Evolutionary conservation across 2,329 filamentous ascomycete species (phyloP), one percentile per base, ranked within the genome.

Genomic region (Exophiala spinifera): DNA sequence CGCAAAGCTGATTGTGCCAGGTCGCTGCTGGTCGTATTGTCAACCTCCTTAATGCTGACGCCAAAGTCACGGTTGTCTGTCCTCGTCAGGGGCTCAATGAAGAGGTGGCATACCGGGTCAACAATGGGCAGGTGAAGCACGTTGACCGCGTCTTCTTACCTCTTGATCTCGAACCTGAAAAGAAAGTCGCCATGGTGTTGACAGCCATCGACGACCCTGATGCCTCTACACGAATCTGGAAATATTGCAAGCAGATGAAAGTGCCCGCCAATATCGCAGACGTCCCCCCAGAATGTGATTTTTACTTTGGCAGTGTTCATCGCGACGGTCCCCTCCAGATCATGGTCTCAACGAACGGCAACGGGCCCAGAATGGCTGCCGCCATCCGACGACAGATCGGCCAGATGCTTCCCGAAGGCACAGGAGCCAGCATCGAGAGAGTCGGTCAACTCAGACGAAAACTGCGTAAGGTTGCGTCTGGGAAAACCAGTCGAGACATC

Each of bases 271-370:
- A 99, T 72, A 96, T 99, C 62, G 94, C 94, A 63, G 94, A 99
- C 69, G 94, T 99, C 3, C 94, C 94, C 0, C 82, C 90, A 0
- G 94, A 99, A 71, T 99, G 94, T 72, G 94, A 99, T 68, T 99
- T 99, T 69, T 99, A 96, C 78, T 99, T 99, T 74, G 94, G 94
- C 59, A 94, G 88, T 69, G 86, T 96, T 36, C 89, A 99, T 73
- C 86, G 94, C 47, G 94, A 99, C 70, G 94, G 94, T 0, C 94
- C 94, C 4, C 74, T 99, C 57, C 94, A 99, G 76, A 87, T 99
- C 66, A 99, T 99, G 94, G 92, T 99, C 64, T 95, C 89, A 75
- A 99, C 94, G 33, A 99, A 97, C 70, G 94, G 94, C 49, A 96
- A 96, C 69, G 94, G 94, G 0, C 94, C 94, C 0, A 86, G 92